These are phyloP conservation scores for Clarireedia paspali DNA, from an alignment of 2,329 filamentous ascomycete genomes.

Conservation along the genomic window DNA sequence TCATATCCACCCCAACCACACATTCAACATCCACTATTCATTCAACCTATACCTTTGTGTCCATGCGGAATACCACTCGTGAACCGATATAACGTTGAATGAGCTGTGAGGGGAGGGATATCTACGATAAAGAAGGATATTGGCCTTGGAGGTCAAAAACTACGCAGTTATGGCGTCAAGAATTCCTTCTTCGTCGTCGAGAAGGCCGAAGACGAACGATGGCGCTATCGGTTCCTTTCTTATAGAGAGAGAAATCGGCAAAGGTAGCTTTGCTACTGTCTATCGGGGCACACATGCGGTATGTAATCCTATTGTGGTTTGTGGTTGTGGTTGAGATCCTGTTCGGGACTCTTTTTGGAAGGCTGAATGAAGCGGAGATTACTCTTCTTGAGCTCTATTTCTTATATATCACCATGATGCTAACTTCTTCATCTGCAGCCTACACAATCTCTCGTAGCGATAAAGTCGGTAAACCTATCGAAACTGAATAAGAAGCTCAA, in stretches of 20 bases:
- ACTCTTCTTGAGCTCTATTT: background rate
- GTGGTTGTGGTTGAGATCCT: background rate
- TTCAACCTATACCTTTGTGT: conserved; percentile 15
- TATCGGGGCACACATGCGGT: conserved; percentile 83
- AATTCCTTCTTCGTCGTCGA: conserved; percentile 32
- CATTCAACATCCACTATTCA: conserved; percentile 4
- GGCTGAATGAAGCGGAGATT: background rate
- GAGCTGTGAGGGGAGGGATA: conserved; percentile 20
- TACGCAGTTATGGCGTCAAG: conserved; percentile 33
- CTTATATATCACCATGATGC: conserved; percentile 13
- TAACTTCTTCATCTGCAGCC: conserved; percentile 43
- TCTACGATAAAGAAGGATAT: conserved; percentile 1
- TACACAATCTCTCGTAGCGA: conserved; percentile 75
- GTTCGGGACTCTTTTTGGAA: background rate
- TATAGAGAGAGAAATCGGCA: conserved; percentile 84
- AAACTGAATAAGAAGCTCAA: conserved; percentile 94
- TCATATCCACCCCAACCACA: conserved; percentile 2
- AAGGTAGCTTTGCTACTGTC: conserved; percentile 95
- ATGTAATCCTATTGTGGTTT: conserved; percentile 31
- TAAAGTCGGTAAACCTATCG: conserved; percentile 89
- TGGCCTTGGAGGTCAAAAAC: conserved; percentile 11
- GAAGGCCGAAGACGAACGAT: conserved; percentile 32
- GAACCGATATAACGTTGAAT: conserved; percentile 30
- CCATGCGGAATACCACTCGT: conserved; percentile 32
- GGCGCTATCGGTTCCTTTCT: conserved; percentile 64